phyloP scores from a whole-genome alignment of 148 eudicot species.

The Suaeda aralocaspica region DNA sequence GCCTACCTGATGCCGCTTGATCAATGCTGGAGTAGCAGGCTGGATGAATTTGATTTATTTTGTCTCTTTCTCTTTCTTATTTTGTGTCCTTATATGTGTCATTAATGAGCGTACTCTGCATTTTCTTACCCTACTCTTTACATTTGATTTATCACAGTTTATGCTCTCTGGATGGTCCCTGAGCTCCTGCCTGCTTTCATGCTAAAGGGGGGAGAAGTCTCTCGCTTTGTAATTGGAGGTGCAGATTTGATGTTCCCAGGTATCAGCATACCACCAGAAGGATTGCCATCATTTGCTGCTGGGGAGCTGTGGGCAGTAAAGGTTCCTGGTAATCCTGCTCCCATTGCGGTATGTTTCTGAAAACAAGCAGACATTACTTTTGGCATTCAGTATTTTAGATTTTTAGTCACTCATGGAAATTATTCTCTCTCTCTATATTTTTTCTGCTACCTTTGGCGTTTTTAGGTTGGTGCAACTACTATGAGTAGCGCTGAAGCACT shows the following conservation, averaged over 20 bases:
- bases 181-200: conserved; percentile 78
- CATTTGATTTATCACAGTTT: conserved; percentile 46
- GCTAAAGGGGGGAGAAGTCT: conserved; percentile 90
- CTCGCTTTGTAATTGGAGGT: conserved; percentile 84
- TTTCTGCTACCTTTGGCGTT: conserved; percentile 13
- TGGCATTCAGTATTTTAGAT: not conserved
- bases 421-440: not conserved
- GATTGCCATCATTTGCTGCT: conserved; percentile 66
- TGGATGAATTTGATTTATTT: not conserved
- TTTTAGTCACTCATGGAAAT: not conserved
- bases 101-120: not conserved
- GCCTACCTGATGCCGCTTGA: not conserved
- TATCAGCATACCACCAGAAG: conserved; percentile 60
- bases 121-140: conserved; percentile 10
- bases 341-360: conserved; percentile 62
- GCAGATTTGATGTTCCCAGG: conserved; percentile 99
- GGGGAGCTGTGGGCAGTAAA: conserved; percentile 92
- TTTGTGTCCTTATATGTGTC: not conserved
- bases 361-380: not conserved
- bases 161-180: conserved; percentile 92
- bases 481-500: conserved; percentile 74
- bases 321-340: conserved; percentile 90
- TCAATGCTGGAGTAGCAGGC: not conserved
- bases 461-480: conserved; percentile 76
- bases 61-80: not conserved